Evolutionary conservation across 768 basidiomycete species (phyloP), one percentile per base, ranked within the genome.

Genomic region (Russula sp.): DNA sequence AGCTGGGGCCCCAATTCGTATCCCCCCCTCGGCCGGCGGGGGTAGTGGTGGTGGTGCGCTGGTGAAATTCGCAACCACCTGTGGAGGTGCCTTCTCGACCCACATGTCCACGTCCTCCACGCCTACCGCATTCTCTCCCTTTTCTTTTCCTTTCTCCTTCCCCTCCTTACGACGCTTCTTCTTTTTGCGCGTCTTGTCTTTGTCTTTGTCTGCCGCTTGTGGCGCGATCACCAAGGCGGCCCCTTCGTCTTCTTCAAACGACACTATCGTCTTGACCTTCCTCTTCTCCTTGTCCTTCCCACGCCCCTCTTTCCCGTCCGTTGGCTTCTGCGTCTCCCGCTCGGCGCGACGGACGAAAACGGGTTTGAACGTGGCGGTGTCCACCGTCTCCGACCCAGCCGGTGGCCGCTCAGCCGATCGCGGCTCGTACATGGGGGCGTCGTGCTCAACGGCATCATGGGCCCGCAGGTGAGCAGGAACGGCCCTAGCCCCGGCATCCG

Each of bases 281-380:
- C 81, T 77, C 69, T 81, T 84, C 13, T 51, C 35, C 20, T 36
- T 38, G 42, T 76, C 77, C 68, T 81, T 79, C 20, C 71, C 69
- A 45, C 73, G 61, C n/a, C 22, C 61, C 1, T 52, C 56, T 34
- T 52, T 62, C 32, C 52, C 51, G 29, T 75, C 57, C 14, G 70
- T 79, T 14, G 70, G 64, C 58, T 73, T 75, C 52, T 74, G 75
- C 2, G 71, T 60, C 20, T 74, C 74, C 8, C 76, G 74, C 36
- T 73, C 73, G 13, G 74, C 74, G n/a, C 84, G 81, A 7, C 86
- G 84, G 8, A 91, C 83, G 70, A 98, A 98, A 0, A 86, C 90
- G 1, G 95, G 95, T 68, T 87, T 90, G 79, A 96, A 98, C 0
- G 86, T 84, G n/a, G 79, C 73, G 32, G 85, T 65, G 69, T 93